phyloP scores from a whole-genome alignment of 23 red algal species.

The Cyanidium caldarium region DNA sequence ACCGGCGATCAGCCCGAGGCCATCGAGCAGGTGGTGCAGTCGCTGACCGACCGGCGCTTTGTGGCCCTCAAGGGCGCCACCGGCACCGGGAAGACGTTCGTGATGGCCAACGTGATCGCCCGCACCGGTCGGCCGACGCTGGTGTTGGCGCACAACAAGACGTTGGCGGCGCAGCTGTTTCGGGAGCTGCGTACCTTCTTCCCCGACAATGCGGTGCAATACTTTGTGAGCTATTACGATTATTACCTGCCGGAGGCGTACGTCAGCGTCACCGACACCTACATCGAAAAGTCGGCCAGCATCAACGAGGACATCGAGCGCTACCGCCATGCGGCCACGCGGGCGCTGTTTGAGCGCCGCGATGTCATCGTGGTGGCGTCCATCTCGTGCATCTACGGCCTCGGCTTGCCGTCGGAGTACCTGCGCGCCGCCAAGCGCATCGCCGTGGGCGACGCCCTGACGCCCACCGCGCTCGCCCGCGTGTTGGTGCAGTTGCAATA shows the following conservation, averaged over 20 bases:
- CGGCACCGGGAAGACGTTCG: constrained; percentile 71
- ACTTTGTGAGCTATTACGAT: constrained; percentile 65
- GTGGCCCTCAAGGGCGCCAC: constrained; percentile 50
- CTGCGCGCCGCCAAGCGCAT: constrained; percentile 26
- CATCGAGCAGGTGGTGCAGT: constrained; percentile 18
- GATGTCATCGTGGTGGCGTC: constrained; percentile 68
- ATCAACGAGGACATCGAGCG: constrained; percentile 69
- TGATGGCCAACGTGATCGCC: constrained; percentile 69
- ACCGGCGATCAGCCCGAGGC: constrained; percentile 56
- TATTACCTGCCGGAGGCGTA: constrained; percentile 73
- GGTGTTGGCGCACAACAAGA: constrained; percentile 73
- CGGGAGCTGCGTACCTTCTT: constrained; percentile 45
- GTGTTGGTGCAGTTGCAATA: not conserved
- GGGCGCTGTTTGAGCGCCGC: constrained; percentile 38
- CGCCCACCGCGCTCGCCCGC: not conserved
- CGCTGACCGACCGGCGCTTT: constrained; percentile 20
- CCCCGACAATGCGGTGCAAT: constrained; percentile 54
- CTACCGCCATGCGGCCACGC: constrained; percentile 58
- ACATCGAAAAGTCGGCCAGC: constrained; percentile 55
- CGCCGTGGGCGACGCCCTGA: constrained; percentile 13
- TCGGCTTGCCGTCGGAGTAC: constrained; percentile 58
- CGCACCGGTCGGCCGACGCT: constrained; percentile 36
- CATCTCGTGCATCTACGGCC: constrained; percentile 71
- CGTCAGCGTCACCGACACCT: constrained; percentile 35
- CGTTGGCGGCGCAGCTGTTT: constrained; percentile 59